A percentile compares a stretch with the other conserved stretches of the same genome.
Conservation (phyloP, 495 filamentous ascomycete genomes). For the Penicillium odoratum region DNA sequence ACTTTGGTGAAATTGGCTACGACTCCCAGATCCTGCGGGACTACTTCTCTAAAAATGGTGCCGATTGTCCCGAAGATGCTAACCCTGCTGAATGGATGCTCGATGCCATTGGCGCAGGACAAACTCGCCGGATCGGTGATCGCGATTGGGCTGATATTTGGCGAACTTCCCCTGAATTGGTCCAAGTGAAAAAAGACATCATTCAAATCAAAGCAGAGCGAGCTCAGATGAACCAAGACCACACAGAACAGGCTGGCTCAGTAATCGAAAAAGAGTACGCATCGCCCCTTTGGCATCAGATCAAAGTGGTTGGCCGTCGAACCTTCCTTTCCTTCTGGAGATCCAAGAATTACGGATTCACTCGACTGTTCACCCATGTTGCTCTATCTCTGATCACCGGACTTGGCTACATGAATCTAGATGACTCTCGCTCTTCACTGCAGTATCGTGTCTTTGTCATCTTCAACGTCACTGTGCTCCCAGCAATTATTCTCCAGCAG, state of each 20-base stretch:
- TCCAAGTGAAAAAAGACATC: conserved; percentile 65
- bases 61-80: conserved; percentile 52
- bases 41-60: conserved; percentile 56
- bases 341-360: conserved; percentile 74
- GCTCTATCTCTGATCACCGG: conserved; percentile 73
- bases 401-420: conserved; percentile 67
- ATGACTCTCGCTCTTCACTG: conserved; percentile 64
- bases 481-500: conserved; percentile 73
- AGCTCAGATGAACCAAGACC: conserved; percentile 20
- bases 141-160: conserved; percentile 82
- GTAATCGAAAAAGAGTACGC: conserved; percentile 66
- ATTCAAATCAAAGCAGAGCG: conserved; percentile 58
- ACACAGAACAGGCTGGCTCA: conserved; percentile 1
- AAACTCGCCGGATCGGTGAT: conserved; percentile 67
- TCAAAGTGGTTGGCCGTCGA: conserved; percentile 63
- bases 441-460: conserved; percentile 83
- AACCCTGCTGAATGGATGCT: conserved; percentile 89
- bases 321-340: conserved; percentile 71
- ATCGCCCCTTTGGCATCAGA: conserved; percentile 70
- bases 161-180: conserved; percentile 68
- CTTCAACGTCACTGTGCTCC: conserved; percentile 77
- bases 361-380: conserved; percentile 73
- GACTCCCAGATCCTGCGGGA: conserved; percentile 43
- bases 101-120: conserved; percentile 80
- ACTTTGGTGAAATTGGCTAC: conserved; percentile 66